Conservation (phyloP, 1,139 yeast species). For the Scheffersomyces parashehatae region DNA sequence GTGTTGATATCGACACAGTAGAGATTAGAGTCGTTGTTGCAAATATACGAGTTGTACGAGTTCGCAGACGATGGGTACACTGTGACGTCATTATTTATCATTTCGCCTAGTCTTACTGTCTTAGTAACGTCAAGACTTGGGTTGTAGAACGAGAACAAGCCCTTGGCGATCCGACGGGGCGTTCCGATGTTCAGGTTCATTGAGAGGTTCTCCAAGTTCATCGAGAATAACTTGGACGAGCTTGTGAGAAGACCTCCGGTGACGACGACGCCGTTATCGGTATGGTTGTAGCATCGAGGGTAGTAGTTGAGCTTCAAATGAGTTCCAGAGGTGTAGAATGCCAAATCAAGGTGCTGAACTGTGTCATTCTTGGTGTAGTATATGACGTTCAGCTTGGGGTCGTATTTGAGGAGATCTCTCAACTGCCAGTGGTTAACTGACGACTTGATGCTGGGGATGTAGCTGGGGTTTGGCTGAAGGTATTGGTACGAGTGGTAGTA, state of each 20-base stretch:
- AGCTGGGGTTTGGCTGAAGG: conserved; percentile 39
- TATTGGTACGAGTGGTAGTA: conserved; percentile 44
- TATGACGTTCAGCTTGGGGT: conserved; percentile 26
- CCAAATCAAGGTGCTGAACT: conserved; percentile 28
- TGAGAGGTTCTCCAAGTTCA: conserved; percentile 28
- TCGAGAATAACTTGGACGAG: conserved; percentile 21
- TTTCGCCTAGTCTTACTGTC: conserved; percentile 68
- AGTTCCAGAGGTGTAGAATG: conserved; percentile 18
- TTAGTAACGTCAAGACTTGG: conserved; percentile 45
- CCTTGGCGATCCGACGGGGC: conserved; percentile 43
- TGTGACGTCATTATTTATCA: conserved; percentile 82
- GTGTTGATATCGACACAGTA: conserved; percentile 61
- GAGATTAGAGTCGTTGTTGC: conserved; percentile 78
- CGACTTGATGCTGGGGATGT: conserved; percentile 29
- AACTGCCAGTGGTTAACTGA: conserved; percentile 81
- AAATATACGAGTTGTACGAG: conserved; percentile 59
- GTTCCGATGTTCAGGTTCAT: conserved; percentile 13
- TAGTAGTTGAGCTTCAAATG: conserved; percentile 51
- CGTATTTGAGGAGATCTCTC: conserved; percentile 66
- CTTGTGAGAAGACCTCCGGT: conserved; percentile 65
- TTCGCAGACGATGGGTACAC: conserved; percentile 42
- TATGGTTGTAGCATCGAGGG: conserved; percentile 71
- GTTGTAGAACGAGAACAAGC: conserved; percentile 61
- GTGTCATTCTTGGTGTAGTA: conserved; percentile 37
- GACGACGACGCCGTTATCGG: conserved; percentile 59